Evolutionary conservation across 2,329 filamentous ascomycete species (phyloP), one percentile per base, ranked within the genome.

Genomic region (Trichophyton rubrum): DNA sequence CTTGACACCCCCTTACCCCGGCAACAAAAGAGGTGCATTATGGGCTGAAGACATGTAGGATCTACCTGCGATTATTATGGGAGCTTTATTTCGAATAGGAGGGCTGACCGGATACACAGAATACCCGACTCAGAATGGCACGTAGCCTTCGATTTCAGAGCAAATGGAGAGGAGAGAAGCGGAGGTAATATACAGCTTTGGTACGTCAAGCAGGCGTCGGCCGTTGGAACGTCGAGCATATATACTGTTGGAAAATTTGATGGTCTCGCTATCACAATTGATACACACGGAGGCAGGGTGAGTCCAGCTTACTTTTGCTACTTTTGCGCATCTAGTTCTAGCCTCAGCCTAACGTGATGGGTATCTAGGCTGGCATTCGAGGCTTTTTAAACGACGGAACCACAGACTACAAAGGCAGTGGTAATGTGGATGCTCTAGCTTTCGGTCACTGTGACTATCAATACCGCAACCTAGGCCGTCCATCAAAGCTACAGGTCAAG

Each of bases 371-470:
- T 66, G 90, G 87, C 74, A 80, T 99, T 65, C 83, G 93, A 62
- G 93, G 88, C 17, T 99, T 97, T 78, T 77, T 99, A 66, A 99
- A 97, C 75, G 93, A 97, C 72, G 92, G 91, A 56, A 83, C 79
- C 41, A 85, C 82, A 66, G 89, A 95, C 72, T 96, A 86, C 78
- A 85, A 85, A 69, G 79, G 80, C 61, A 87, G 91, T 67, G 80
- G 84, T 66, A 86, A 83, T 68, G 84, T 96, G 15, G 91, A 96
- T 74, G 85, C 83, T 67, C 80, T 96, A 59, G 88, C 92, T 15
- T 99, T 99, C 72, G 93, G 90, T 13, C 90, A 96, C 75, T 99
- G 93, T 79, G 83, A 86, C 68, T 93, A 93, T 72, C 75, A 84
- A 53, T 99, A 96, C 79, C 88, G 93, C 66, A 99, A 99, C 74